Base-by-base conservation (phyloP, 495 filamentous ascomycete genomes). In the Aspergillus carlsbadensis region DNA sequence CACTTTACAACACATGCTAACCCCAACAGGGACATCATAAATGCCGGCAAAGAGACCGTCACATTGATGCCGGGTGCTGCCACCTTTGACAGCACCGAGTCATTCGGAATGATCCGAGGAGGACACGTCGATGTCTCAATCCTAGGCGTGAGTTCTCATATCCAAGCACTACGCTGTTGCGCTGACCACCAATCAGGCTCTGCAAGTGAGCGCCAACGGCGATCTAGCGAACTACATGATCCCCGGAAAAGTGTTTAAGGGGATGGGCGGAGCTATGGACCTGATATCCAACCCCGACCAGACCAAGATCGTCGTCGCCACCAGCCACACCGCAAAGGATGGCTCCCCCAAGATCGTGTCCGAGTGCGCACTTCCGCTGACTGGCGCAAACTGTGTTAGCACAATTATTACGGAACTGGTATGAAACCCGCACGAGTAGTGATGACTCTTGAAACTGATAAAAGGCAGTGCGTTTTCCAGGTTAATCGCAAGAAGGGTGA, bases 211-310 rank as follows among this genome's bases (percentile, higher is more conserved):
- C 62, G 88, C 83, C 39, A 84, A 80, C 24, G 92, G 92, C 7
- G 92, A 96, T 63, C 73, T 96, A 14, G 92, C 92, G 21, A 95
- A 94, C 74, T 96, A 91, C 61, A 94, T 94, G 86, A 77, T 96
- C 44, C 92, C 91, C 0, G 91, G 92, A 41, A 96, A 95, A 78
- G 87, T 78, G 0, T 75, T 96, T 64, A 96, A 96, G 80, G 92
- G 92, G 0, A 95, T 96, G 72, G 92, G 92, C 29, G 92, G 92
- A n/a, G 92, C 92, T 39, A 96, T 96, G 92, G 92, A 96, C 66
- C 73, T 96, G 40, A 90, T 96, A 46, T 86, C 81, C 46, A 96
- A 96, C 73, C 92, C 92, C 2, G 80, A 80, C 56, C 74, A 79
- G 44, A 96, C 92, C 22, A 96, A 94, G 77, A 90, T 96, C 11